phyloP scores from a whole-genome alignment of 2,329 filamentous ascomycete species.

The Diaporthe longicolla region DNA sequence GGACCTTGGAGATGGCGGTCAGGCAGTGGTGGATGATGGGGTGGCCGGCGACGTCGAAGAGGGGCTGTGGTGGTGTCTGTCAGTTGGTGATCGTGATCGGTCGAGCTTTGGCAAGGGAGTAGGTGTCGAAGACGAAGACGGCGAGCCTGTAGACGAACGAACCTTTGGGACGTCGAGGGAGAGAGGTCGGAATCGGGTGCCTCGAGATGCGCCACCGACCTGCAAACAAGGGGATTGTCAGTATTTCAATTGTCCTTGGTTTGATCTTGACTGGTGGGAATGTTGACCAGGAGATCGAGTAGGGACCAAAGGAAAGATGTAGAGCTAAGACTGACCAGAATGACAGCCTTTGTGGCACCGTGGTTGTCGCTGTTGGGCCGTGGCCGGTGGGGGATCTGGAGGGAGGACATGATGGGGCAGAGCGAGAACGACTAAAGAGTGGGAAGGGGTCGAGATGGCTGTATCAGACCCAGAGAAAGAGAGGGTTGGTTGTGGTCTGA shows the following conservation, averaged over 20 bases:
- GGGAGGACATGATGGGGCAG: slow-evolving; percentile 65
- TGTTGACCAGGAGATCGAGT: background rate
- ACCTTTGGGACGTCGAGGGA: slow-evolving; percentile 97
- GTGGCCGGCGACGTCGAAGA: slow-evolving; percentile 98
- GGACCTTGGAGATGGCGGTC: slow-evolving; percentile 89
- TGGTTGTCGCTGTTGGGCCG: slow-evolving; percentile 61
- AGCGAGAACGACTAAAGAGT: background rate
- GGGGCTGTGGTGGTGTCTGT: slow-evolving; percentile 71
- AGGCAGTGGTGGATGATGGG: slow-evolving; percentile 99
- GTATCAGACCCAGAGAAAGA: background rate
- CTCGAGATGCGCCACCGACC: slow-evolving; percentile 96
- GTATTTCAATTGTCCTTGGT: slow-evolving; percentile 2
- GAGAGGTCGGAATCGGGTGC: slow-evolving; percentile 94
- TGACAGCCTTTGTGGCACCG: slow-evolving; percentile 90
- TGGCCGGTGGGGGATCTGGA: slow-evolving; percentile 68
- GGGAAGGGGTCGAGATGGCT: background rate
- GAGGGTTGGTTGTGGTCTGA: background rate
- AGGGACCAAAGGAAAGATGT: background rate
- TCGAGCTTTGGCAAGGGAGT: background rate
- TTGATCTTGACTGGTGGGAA: background rate
- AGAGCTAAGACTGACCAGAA: slow-evolving; percentile 75
- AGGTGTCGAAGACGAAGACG: background rate
- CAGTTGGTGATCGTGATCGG: background rate
- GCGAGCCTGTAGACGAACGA: slow-evolving; percentile 47
- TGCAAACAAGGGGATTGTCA: slow-evolving; percentile 55